Evolutionary conservation across 352 stramenopile species (phyloP), one percentile per base, ranked within the genome.

Genomic region (Albugo laibachii): DNA sequence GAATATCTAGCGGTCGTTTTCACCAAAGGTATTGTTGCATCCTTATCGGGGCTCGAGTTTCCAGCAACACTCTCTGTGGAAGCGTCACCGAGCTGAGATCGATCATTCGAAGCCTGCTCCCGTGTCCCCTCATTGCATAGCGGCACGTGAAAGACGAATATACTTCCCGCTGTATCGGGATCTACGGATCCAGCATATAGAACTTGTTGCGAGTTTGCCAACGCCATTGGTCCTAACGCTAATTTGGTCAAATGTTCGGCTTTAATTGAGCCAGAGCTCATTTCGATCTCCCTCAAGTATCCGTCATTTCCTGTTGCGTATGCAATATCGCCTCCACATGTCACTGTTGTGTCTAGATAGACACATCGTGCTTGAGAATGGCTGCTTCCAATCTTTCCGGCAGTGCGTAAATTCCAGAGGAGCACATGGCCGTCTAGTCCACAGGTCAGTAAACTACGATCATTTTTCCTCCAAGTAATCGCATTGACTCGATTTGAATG

Each of bases 231-330:
- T 3, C 83, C 83, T n/a, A 84, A 55, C 2, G 62, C 52, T 12
- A 62, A 37, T 14, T 69, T 67, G 37, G 57, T 65, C 48, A 59
- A 80, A 44, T 86, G 72, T 31, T 91, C 74, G 13, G 59, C 57
- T 13, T 66, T 59, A 10, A 67, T 61, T 39, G 64, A 47, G 14
- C 74, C 77, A 1, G 79, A 70, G 20, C 70, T 64, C 21, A 78
- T 69, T 45, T 96, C 83, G 50, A 95, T 78, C 47, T 92, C 80
- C 43, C 92, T 92, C 1, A 97, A 58, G 37, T 89, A 63, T 16
- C 79, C 76, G 46, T 96, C 85, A 1, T 72, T 92, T n/a, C 84
- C 81, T 5, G 89, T 92, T 6, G 83, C 80, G 42, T 94, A 95
- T 5, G 94, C 66, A 1, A 83, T 54, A 43, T 81, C 69, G 8